Evolutionary conservation across 495 filamentous ascomycete genomes (phyloP).

Genomic region (Echria macrotheca): DNA sequence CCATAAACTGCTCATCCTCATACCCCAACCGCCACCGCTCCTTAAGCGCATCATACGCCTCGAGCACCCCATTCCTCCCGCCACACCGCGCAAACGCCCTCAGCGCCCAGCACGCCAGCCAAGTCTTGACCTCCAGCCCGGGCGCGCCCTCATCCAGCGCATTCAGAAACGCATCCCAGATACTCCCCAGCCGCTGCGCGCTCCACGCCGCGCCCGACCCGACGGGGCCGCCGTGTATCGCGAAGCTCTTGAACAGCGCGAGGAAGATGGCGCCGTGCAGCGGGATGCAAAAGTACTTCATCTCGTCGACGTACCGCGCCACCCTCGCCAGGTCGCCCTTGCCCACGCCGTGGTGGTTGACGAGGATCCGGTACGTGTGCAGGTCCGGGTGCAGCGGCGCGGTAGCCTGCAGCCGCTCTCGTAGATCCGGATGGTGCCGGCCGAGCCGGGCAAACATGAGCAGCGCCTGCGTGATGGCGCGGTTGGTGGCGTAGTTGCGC

Average conservation of each 20-base stretch:
- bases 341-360: constrained; percentile 48
- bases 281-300: constrained; percentile 51
- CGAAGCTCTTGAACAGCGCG: constrained; percentile 70
- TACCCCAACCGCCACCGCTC: constrained; percentile 31
- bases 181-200: constrained; percentile 47
- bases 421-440: constrained; percentile 35
- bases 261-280: constrained; percentile 59
- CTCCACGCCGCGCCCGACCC: constrained; percentile 62
- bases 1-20: constrained; percentile 33
- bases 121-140: constrained; percentile 41
- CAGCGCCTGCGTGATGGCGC: constrained; percentile 50
- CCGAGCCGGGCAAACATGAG: constrained; percentile 44
- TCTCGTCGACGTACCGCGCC: constrained; percentile 57
- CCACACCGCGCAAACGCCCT: constrained; percentile 42
- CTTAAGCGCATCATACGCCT: constrained; percentile 37
- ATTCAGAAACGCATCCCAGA: constrained; percentile 39
- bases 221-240: constrained; percentile 55
- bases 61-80: constrained; percentile 29
- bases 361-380: constrained; percentile 59
- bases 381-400: constrained; percentile 57
- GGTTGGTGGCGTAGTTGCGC: constrained; percentile 41
- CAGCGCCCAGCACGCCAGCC: constrained; percentile 45
- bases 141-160: constrained; percentile 33
- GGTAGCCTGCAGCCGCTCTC: constrained; percentile 44
- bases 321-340: constrained; percentile 54